Evolutionary conservation across 148 eudicot genomes (phyloP), one percentile per base, ranked within the genome.

Genomic region (Rhododendron mucronatum): DNA sequence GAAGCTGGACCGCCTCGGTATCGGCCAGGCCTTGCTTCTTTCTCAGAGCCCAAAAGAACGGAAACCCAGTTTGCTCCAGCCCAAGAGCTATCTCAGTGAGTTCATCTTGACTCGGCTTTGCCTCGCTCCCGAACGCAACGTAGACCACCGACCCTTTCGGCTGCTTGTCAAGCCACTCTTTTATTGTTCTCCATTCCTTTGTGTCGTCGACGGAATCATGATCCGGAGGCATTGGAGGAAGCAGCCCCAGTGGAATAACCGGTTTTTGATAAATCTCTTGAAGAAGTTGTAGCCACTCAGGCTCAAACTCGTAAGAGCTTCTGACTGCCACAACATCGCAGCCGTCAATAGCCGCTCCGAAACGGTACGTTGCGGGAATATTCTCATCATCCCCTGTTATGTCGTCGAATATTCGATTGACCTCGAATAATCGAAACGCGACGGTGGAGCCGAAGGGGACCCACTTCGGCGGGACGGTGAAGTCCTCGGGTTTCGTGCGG

Each of bases 21-120:
- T 28, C 21, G 30, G 41, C 44, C 44, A 15, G 5, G 33, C 73
- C 83, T 2, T 21, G 50, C 2, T 23, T 30, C 74, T 82, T 86
- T 65, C 88, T 86, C 1, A 91, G 51, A 50, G 81, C 92, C 93
- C 91, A 91, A 55, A 91, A 63, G 86, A 91, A 92, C 61, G 90
- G 81, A 33, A 81, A 61, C 30, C 61, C 76, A 2, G 90, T 83
- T 20, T 67, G 41, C 87, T 90, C 92, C 55, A 91, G 83, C 55
- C 93, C 92, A 3, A 87, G 80, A 39, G 91, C 93, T 81, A 91
- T 83, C 84, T 90, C 89, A 2, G 78, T 85, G 78, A 90, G 39
- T 44, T 88, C 88, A n/a, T 87, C 75, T 50, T 89, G 90, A 79
- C 85, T 88, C 7, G 85, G 89, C 44, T 65, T 83, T 28, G 89